A percentile compares a stretch with the other conserved stretches of the same genome.
These are phyloP conservation scores for Yamadazyma nakazawae DNA, from an alignment of 805 yeast genomes.

Conservation along the genomic window DNA sequence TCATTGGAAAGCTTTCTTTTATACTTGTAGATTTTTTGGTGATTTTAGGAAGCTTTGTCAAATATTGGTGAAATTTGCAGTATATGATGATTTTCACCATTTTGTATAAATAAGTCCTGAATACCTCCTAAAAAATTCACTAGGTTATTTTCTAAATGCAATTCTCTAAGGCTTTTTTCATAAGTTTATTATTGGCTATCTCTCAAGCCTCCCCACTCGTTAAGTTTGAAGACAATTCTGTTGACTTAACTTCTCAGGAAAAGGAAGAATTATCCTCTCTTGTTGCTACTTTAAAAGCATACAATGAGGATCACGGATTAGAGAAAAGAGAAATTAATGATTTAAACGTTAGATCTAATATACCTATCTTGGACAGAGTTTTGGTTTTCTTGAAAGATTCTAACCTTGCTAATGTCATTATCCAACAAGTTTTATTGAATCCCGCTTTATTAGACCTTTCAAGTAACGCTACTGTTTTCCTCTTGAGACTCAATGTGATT, in stretches of 20 bases:
- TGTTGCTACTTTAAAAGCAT: slow-evolving; percentile 12
- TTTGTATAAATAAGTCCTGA: slow-evolving; percentile 22
- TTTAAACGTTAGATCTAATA: slow-evolving; percentile 16
- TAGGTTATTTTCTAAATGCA: slow-evolving; percentile 1
- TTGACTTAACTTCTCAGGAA: slow-evolving; percentile 3
- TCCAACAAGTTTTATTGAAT: slow-evolving; percentile 21
- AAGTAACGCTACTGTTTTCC: slow-evolving; percentile 19
- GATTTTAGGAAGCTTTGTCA: neutral
- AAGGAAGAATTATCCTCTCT: slow-evolving; percentile 8
- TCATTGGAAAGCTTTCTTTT: neutral
- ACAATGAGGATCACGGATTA: slow-evolving; percentile 10
- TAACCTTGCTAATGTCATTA: slow-evolving; percentile 20
- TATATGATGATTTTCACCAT: neutral
- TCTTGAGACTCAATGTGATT: slow-evolving; percentile 18
- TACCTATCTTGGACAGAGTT: slow-evolving; percentile 23
- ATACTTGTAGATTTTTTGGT: neutral
- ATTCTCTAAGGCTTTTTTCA: slow-evolving; percentile 1
- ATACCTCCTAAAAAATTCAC: slow-evolving; percentile 24
- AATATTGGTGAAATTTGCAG: neutral
- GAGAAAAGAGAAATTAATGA: slow-evolving; percentile 3
- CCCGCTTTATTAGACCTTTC: slow-evolving; percentile 20
- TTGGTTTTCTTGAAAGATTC: slow-evolving; percentile 20
- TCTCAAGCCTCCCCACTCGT: slow-evolving; percentile 7
- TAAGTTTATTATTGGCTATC: neutral
- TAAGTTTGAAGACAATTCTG: neutral